Conservation (phyloP, 768 basidiomycete genomes). For the Plicaturopsis crispa region DNA sequence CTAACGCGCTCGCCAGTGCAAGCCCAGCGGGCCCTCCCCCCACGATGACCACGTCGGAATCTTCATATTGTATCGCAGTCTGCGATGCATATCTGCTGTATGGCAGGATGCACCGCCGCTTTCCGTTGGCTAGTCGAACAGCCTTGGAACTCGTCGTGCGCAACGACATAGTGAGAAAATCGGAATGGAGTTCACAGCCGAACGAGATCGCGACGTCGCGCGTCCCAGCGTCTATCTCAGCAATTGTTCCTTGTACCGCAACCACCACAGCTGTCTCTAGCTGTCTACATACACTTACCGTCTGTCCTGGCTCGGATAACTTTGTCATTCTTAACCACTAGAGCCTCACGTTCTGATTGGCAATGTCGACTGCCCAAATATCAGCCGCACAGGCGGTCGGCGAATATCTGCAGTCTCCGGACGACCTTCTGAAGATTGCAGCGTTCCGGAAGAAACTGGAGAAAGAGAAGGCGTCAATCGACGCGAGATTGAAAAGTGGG, state of each 20-base stretch:
- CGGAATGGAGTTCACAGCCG: too few species aligned
- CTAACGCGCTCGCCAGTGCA: conserved; percentile 79
- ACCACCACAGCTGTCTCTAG: too few species aligned
- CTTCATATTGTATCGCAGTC: conserved; percentile 22
- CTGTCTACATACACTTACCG: too few species aligned
- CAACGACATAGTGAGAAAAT: conserved; percentile 2
- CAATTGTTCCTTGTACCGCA: too few species aligned
- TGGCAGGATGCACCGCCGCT: not conserved
- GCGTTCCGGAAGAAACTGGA: conserved; percentile 90
- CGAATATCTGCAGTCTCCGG: conserved; percentile 88
- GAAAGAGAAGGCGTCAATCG: conserved; percentile 94
- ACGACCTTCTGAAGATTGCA: conserved; percentile 84
- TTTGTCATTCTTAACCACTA: too few species aligned
- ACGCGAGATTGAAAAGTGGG: conserved; percentile 81
- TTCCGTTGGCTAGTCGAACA: not conserved
- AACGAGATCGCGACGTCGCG: too few species aligned
- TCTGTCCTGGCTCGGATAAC: too few species aligned
- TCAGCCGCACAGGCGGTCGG: conserved; percentile 82
- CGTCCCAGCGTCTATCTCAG: too few species aligned
- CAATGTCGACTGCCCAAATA: conserved; percentile 42
- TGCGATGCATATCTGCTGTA: conserved; percentile 9
- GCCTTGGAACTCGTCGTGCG: not conserved
- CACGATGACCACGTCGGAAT: conserved; percentile 87
- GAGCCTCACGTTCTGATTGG: too few species aligned
- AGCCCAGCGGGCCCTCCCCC: conserved; percentile 93